Evolutionary conservation across 805 yeast genomes (phyloP).

Genomic region (Candida palmyrensis): DNA sequence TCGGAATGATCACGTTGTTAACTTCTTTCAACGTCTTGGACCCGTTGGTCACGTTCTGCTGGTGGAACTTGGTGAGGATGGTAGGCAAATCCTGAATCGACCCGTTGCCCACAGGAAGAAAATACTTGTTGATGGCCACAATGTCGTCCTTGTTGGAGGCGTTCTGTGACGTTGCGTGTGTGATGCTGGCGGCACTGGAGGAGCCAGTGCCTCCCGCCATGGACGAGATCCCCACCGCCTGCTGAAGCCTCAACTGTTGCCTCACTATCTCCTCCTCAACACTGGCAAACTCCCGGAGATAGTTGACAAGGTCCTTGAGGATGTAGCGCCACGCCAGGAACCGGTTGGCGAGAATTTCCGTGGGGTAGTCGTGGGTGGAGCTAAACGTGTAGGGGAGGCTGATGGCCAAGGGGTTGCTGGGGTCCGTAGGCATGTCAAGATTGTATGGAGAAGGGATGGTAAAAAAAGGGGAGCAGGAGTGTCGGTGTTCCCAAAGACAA

Average conservation of each 20-base stretch:
- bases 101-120: constrained; percentile 65
- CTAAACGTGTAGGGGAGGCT: constrained; percentile 33
- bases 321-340: constrained; percentile 84
- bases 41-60: constrained; percentile 31
- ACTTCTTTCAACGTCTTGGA: constrained; percentile 46
- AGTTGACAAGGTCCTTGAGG: constrained; percentile 66
- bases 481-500: no score
- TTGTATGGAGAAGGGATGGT: no score
- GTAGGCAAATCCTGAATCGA: constrained; percentile 82
- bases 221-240: constrained; percentile 49
- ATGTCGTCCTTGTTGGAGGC: constrained; percentile 22
- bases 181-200: not conserved
- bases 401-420: constrained; percentile 34
- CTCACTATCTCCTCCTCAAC: constrained; percentile 87
- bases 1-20: constrained; percentile 44
- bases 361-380: constrained; percentile 50
- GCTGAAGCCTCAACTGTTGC: constrained; percentile 74
- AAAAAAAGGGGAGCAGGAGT: no score
- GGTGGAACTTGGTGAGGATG: constrained; percentile 48
- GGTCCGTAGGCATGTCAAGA: constrained; percentile 8
- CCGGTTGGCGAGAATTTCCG: constrained; percentile 79
- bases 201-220: not conserved
- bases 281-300: constrained; percentile 72
- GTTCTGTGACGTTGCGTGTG: not conserved
- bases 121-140: constrained; percentile 43